Base-by-base conservation (phyloP, 2,329 filamentous ascomycete genomes). In the Aspergillus ochraceoroseus region DNA sequence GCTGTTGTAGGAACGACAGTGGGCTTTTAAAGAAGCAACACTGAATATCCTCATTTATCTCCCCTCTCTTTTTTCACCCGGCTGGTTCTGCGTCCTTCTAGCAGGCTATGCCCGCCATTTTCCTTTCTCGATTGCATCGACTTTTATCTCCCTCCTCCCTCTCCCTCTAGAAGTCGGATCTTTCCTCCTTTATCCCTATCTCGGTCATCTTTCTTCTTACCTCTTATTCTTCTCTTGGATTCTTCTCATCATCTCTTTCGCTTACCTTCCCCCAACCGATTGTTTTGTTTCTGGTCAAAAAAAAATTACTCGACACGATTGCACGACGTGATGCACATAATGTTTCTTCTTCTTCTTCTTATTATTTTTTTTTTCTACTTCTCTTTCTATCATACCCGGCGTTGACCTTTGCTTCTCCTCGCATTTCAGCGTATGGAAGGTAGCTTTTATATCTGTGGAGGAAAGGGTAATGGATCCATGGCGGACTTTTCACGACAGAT, bases 1-100 rank as follows among this genome's bases (percentile, higher is more conserved):
- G 58, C 56, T 45, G 58, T 52, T 38, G 59, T 63, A 27, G 59
- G 61, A 11, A 58, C 57, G 7, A 62, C 56, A 6, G 52, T 57
- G 29, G 61, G 61, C 22, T 62, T 63, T 35, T 63, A 53, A 42
- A 27, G 5, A 2, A 11, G 26, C 13, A 27, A 17, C 28, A 18
- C 7, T 25, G 11, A 22, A 20, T 6, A 14, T 27, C 34, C 29
- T 28, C 17, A 7, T 20, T 27, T 15, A 22, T 19, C n/a, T 39
- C 15, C 11, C 8, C n/a, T 31, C 20, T 15, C 23, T 7, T 27
- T 7, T 27, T 35, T 32, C 25, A 20, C 28, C 23, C 20, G 20
- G 20, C 20, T 5, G 20, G 20, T 30, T 38, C 25, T 9, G 27
- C 38, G 22, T 23, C 34, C 25, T 26, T 18, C 5, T 14, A 9